phyloP scores from a whole-genome alignment of 306 rosid species.

The Cucumis hystrix region DNA sequence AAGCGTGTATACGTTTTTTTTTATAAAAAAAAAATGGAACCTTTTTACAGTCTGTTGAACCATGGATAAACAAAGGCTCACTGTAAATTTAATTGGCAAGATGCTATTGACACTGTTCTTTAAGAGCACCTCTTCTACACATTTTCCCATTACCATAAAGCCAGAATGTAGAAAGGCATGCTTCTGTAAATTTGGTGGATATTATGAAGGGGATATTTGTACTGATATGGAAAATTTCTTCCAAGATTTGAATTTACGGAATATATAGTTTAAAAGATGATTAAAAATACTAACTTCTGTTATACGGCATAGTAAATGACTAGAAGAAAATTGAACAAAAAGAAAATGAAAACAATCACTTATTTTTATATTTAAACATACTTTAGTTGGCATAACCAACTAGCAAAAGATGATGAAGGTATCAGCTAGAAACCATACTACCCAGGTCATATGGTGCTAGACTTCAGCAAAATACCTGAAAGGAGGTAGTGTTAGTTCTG shows the following conservation, averaged over 20 bases:
- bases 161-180: background rate
- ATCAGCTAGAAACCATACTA: background rate
- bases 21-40: background rate
- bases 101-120: background rate
- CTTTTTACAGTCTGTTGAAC: background rate
- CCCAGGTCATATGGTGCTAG: background rate
- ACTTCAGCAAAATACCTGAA: conserved; percentile 40
- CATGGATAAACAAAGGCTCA: background rate
- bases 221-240: background rate
- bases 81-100: background rate
- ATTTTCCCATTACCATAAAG: background rate
- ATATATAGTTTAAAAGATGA: background rate
- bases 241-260: background rate
- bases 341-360: background rate
- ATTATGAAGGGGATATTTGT: background rate
- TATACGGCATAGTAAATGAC: background rate
- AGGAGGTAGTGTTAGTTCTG: conserved; percentile 59
- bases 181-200: background rate
- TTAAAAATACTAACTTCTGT: background rate
- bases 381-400: background rate
- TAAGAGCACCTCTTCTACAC: background rate
- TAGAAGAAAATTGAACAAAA: background rate
- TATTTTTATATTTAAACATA: background rate
- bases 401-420: background rate
- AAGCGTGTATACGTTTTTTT: background rate